Evolutionary conservation across 139 green algal genomes (phyloP), one percentile per base, ranked within the genome.

Genomic region (Picochlorum sp.): DNA sequence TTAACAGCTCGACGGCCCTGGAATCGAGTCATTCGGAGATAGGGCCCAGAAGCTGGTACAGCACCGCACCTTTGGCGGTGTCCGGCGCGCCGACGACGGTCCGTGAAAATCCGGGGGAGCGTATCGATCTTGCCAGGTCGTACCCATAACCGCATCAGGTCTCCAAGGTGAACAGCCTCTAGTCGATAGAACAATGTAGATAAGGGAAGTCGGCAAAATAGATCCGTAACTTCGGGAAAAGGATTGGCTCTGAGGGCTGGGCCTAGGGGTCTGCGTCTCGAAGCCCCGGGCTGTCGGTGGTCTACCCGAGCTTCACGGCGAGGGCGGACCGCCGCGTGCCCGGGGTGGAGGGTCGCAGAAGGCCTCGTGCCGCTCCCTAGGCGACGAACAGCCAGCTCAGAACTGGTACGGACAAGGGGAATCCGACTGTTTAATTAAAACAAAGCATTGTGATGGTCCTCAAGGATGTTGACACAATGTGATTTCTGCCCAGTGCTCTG

Each of bases 141-240:
- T 94, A 90, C 87, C 88, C 85, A 89, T 92, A 95, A 92, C 87
- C 85, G 87, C 87, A 95, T 89, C 87, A 95, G 87, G 87, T 95
- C 85, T 95, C 87, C 87, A 91, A 95, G 87, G 85, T 95, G 83
- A 94, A 86, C 84, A 92, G 87, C 87, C 85, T 95, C 87, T 94
- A 86, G 86, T 90, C 83, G 80, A 92, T 92, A 88, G 85, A 91
- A 91, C 77, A 90, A 90, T 91, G 86, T 94, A 90, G 87, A 84
- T 91, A 94, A 94, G 86, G 86, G 86, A 94, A 94, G 86, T 94
- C 86, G 86, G 86, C 86, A 94, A 94, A 92, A 90, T 90, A 78
- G 85, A 88, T 94, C 82, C 86, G 86, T 94, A 94, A 94, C 83
- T 90, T 94, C 83, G 86, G 85, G 85, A 94, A 88, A 94, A 92